phyloP scores from a whole-genome alignment of 2,329 filamentous ascomycete species.

The Aspergillus aculeatinus region DNA sequence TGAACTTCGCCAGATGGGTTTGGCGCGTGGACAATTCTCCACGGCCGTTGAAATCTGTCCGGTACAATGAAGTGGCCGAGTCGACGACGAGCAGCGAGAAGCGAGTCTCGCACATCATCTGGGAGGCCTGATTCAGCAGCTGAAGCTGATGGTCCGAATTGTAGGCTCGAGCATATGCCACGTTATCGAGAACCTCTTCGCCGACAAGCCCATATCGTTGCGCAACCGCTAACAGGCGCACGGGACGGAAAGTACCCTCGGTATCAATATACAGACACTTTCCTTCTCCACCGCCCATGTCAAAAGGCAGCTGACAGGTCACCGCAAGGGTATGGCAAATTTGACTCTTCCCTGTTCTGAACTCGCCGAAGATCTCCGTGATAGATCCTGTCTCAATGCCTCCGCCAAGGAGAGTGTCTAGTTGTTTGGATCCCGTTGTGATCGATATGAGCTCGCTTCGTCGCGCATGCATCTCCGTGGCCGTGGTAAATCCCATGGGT shows the following conservation, averaged over 20 bases:
- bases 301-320: constrained; percentile 94
- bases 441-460: constrained; percentile 97
- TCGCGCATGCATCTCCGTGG: constrained; percentile 97
- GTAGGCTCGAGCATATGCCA: constrained; percentile 96
- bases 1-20: constrained; percentile 51
- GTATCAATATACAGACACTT: constrained; percentile 99
- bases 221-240: constrained; percentile 85
- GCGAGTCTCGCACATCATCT: constrained; percentile 99
- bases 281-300: constrained; percentile 97
- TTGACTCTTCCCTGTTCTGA: constrained; percentile 96
- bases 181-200: constrained; percentile 96
- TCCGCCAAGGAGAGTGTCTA: constrained; percentile 91
- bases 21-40: constrained; percentile 94
- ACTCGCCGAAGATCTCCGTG: constrained; percentile 97
- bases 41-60: constrained; percentile 94
- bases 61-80: constrained; percentile 90
- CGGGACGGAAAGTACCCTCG: constrained; percentile 93
- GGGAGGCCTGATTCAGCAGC: constrained; percentile 87
- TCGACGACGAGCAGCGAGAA: constrained; percentile 96
- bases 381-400: constrained; percentile 97
- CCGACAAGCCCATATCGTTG: constrained; percentile 92
- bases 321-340: constrained; percentile 98
- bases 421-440: constrained; percentile 94
- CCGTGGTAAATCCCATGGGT: constrained; percentile 98
- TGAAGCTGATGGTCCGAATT: constrained; percentile 98